A percentile compares a stretch with the other conserved stretches of the same genome.
These are phyloP conservation scores for Serendipita indica DNA, from an alignment of 768 basidiomycete genomes.

Conservation along the genomic window DNA sequence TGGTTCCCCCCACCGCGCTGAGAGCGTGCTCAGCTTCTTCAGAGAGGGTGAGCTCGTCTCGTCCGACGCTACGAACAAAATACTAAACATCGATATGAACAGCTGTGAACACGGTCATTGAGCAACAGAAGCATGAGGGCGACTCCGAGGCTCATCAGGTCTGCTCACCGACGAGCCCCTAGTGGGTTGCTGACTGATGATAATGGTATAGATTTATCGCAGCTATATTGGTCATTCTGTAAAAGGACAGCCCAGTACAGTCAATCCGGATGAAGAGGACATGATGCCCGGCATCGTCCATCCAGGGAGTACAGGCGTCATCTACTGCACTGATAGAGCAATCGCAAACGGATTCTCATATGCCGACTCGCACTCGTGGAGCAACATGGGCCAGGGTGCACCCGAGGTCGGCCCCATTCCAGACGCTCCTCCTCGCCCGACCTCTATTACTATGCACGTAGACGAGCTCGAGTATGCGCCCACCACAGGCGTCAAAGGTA, in stretches of 20 bases:
- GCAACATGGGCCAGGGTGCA: conserved; percentile 83
- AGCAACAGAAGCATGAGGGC: conserved; percentile 54
- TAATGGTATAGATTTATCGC: conserved; percentile 10
- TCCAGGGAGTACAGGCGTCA: conserved; percentile 41
- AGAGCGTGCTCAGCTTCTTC: too few relatives aligned
- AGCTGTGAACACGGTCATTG: conserved; percentile 30
- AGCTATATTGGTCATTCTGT: conserved; percentile 46
- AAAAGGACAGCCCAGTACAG: conserved; percentile 48
- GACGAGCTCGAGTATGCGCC: conserved; percentile 85
- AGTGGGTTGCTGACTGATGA: background rate
- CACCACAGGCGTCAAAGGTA: conserved; percentile 79
- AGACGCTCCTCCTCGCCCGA: conserved; percentile 50
- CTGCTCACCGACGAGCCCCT: conserved; percentile 27
- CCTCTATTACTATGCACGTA: conserved; percentile 44
- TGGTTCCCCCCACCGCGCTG: too few relatives aligned
- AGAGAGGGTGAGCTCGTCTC: too few relatives aligned
- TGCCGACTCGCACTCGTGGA: conserved; percentile 46
- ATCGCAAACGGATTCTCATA: conserved; percentile 89
- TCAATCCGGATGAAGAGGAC: conserved; percentile 66
- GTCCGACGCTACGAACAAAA: too few relatives aligned
- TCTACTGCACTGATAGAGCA: conserved; percentile 73
- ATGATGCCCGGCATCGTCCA: conserved; percentile 80
- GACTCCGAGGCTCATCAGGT: conserved; percentile 85
- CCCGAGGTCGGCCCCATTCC: conserved; percentile 82
- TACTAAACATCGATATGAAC: too few relatives aligned